Conservation (phyloP, 1,284 basidiomycete species). For the Ceratobasidium sp. region DNA sequence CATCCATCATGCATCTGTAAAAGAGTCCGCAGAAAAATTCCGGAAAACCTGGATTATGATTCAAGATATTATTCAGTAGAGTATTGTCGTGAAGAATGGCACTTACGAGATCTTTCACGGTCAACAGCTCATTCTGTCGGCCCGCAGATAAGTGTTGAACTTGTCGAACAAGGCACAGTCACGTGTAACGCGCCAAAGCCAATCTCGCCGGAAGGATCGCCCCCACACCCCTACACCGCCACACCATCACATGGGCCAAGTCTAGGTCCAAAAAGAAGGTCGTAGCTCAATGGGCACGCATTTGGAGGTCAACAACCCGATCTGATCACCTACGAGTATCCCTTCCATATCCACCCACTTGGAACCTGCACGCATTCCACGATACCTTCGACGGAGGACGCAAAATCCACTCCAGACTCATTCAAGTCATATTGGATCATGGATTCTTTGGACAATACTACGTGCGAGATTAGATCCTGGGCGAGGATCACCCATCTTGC, state of each 20-base stretch:
- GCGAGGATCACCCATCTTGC: slow-evolving; percentile 6
- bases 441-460: slow-evolving; percentile 12
- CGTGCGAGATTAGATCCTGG: neutral
- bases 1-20: too few species aligned
- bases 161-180: too few species aligned
- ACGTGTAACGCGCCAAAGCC: too few species aligned
- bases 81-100: too few species aligned
- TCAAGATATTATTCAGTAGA: too few species aligned
- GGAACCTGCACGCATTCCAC: neutral
- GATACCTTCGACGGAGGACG: neutral
- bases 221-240: neutral
- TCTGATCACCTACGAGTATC: neutral
- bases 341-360: neutral
- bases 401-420: neutral
- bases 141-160: too few species aligned
- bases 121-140: too few species aligned
- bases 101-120: too few species aligned
- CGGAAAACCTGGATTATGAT: too few species aligned
- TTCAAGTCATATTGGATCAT: slow-evolving; percentile 1
- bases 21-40: too few species aligned
- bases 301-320: neutral
- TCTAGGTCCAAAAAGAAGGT: neutral
- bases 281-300: neutral
- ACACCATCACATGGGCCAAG: slow-evolving; percentile 8
- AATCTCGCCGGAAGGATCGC: neutral